phyloP scores from a whole-genome alignment of 768 basidiomycete species.

The Rhodotorula diobovata region DNA sequence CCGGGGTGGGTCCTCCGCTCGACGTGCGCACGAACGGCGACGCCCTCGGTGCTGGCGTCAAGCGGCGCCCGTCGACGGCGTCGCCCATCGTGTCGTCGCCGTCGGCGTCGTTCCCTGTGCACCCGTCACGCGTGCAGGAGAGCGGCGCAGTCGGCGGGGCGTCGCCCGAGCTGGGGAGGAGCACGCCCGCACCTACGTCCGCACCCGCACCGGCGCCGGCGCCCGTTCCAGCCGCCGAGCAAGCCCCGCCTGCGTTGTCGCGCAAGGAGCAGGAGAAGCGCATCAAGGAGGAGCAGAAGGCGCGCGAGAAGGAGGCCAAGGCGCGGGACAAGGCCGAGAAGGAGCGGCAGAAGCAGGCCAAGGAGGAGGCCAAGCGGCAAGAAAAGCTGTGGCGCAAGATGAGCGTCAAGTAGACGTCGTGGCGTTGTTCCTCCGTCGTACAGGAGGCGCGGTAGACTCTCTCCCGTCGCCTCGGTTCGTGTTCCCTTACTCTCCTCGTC shows the following conservation, averaged over 20 bases:
- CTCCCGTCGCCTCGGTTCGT: no score
- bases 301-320: slow-evolving; percentile 29
- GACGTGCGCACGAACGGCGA: neutral
- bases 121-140: neutral
- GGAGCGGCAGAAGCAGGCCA: slow-evolving; percentile 20
- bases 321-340: slow-evolving; percentile 28
- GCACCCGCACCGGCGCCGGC: neutral
- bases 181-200: neutral
- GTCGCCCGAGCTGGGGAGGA: neutral
- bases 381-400: slow-evolving; percentile 25
- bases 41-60: neutral
- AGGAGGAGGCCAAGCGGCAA: slow-evolving; percentile 30
- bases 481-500: no score
- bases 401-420: neutral
- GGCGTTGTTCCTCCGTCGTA: no score
- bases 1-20: neutral
- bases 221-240: neutral
- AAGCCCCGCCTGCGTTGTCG: slow-evolving; percentile 3
- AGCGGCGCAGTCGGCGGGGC: neutral
- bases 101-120: slow-evolving; percentile 4
- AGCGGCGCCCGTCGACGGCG: slow-evolving; percentile 10
- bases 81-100: neutral
- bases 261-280: slow-evolving; percentile 35
- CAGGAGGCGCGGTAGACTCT: no score
- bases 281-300: slow-evolving; percentile 36